phyloP scores from a whole-genome alignment of 768 basidiomycete genomes.

The Glaciozyma antarctica region DNA sequence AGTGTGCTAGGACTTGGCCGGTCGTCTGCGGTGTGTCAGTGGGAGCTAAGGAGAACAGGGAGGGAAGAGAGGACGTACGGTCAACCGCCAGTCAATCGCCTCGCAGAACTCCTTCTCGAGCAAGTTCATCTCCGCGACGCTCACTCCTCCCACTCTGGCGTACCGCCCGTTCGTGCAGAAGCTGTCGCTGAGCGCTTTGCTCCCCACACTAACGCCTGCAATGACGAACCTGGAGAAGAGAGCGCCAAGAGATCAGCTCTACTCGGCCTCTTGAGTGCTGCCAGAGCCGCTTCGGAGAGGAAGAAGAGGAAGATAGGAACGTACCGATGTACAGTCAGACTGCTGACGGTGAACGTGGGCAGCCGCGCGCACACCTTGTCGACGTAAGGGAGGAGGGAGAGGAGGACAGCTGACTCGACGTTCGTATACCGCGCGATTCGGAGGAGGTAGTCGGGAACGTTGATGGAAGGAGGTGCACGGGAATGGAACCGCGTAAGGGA shows the following conservation, averaged over 20 bases:
- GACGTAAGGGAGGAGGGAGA: slow-evolving; percentile 79
- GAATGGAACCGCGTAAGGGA: slow-evolving; percentile 94
- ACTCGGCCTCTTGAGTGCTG: too few species aligned
- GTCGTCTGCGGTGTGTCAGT: slow-evolving; percentile 13
- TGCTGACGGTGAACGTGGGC: slow-evolving; percentile 83
- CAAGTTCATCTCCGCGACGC: slow-evolving; percentile 78
- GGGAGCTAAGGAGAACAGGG: too few species aligned
- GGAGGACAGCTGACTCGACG: slow-evolving; percentile 75
- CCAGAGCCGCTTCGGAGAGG: too few species aligned
- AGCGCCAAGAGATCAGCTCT: too few species aligned
- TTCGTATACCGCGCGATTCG: slow-evolving; percentile 93
- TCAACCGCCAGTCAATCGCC: slow-evolving; percentile 87
- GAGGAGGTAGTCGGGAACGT: slow-evolving; percentile 80
- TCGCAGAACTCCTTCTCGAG: slow-evolving; percentile 88
- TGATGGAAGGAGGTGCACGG: slow-evolving; percentile 75
- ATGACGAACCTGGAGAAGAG: slow-evolving; percentile 59
- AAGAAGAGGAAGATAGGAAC: too few species aligned
- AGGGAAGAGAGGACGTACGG: slow-evolving; percentile 47
- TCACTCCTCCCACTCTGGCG: slow-evolving; percentile 91
- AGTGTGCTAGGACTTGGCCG: slow-evolving; percentile 30
- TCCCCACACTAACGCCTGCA: slow-evolving; percentile 79
- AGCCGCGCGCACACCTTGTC: slow-evolving; percentile 77
- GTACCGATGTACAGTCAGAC: slow-evolving; percentile 82
- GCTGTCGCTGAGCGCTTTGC: slow-evolving; percentile 88
- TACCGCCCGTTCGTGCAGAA: slow-evolving; percentile 93